Base-by-base conservation (phyloP, 225 moss, liverwort and hornwort species). In the Antitrichia curtipendula region DNA sequence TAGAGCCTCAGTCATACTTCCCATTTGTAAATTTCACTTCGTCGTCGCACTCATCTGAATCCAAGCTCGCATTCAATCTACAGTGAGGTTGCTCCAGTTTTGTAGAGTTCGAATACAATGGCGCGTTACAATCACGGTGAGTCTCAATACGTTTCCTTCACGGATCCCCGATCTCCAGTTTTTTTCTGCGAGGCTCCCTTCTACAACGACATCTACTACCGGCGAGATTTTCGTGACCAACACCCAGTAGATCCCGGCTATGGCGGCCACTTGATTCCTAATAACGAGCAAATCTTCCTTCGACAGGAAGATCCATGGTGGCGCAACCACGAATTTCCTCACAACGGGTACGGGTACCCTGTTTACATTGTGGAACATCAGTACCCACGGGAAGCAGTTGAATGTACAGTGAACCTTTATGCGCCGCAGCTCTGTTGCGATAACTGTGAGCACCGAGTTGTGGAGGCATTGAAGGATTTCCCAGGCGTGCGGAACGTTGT, bases 351-450 rank as follows among this genome's bases (percentile, higher is more conserved):
- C 41, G 79, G 75, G 1, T 56, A 87, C 62, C 76, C 78, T 2
- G 41, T 59, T 32, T 73, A 12, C 65, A 1, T 69, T 10, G 69
- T n/a, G 24, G 86, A 85, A 3, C 27, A 31, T 16, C n/a, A 11
- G 18, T 29, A 66, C 4, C 71, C 78, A 34, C 2, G 29, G 12
- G 81, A 75, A 31, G 56, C 60, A 45, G 74, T 29, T 10, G 61
- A 74, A 61, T 81, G 56, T 59, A 81, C 38, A 7, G 78, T 93
- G 68, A 75, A 87, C n/a, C 27, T 91, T 7, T 82, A 75, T 52
- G 81, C 75, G 71, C 87, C 91, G 60, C 88, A 88, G 41, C 87
- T 93, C 38, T 91, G 90, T 57, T 93, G 90, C 84, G 84, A 93
- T 27, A 16, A 17, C 2, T 90, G 89, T 61, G 87, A 91, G 84